A percentile compares a stretch with the other conserved stretches of the same genome.
These are phyloP conservation scores for Psidium guajava DNA, from an alignment of 345 rosid species.

Conservation along the genomic window DNA sequence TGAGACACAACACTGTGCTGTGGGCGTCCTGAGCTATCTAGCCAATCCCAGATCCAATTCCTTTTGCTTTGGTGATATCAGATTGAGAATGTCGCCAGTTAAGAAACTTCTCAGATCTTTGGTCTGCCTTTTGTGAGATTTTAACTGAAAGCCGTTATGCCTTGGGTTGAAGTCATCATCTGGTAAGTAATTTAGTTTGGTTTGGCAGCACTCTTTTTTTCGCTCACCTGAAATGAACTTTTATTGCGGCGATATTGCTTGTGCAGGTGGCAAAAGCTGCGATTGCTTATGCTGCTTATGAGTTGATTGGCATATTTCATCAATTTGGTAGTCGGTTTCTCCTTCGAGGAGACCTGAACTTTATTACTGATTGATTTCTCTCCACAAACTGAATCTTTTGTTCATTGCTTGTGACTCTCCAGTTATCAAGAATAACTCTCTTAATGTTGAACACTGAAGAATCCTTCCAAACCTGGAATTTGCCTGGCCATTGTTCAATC, in stretches of 20 bases:
- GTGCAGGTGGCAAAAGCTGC: not conserved
- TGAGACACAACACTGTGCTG: constrained; percentile 3
- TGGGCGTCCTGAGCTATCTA: not conserved
- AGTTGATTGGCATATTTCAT: not conserved
- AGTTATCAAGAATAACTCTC: not conserved
- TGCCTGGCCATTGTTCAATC: not conserved
- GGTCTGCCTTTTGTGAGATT: not conserved
- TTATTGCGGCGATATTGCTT: not conserved
- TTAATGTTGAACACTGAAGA: not conserved
- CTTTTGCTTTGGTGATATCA: not conserved
- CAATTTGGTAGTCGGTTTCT: not conserved
- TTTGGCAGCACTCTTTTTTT: not conserved
- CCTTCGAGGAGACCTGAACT: not conserved
- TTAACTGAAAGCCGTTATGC: not conserved
- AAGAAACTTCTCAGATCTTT: not conserved
- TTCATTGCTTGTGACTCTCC: not conserved
- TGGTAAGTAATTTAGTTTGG: not conserved
- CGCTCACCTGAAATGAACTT: not conserved
- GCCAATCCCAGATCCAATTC: not conserved
- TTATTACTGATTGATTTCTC: not conserved
- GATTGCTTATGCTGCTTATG: not conserved
- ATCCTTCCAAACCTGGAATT: not conserved
- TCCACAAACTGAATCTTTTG: not conserved
- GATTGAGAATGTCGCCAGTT: not conserved
- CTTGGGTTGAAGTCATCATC: not conserved